Base-by-base conservation (phyloP, 495 filamentous ascomycete species). In the Podospora fimiseda region DNA sequence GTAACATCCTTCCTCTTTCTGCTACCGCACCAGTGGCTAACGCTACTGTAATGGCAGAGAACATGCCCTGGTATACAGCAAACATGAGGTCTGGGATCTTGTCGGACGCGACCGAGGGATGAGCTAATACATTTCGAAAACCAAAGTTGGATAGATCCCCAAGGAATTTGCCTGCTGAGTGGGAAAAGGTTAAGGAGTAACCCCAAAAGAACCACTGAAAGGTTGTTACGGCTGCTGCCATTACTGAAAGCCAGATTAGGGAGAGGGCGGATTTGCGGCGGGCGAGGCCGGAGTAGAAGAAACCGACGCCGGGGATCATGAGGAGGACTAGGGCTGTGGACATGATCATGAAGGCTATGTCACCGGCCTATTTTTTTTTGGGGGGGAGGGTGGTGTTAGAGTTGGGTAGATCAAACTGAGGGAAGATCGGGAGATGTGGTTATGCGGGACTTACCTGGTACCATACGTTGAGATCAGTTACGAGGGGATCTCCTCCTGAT, bases 151-250 rank as follows among this genome's bases (percentile, higher is more conserved):
- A 66, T 13, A 97, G 71, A 60, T 90, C 76, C 33, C 92, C 92
- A 58, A 97, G 88, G 69, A 79, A 97, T 27, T 70, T 81, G 33
- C 88, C 87, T 8, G 88, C 90, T 2, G 79, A 72, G 65, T 94
- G 88, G n/a, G 88, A 94, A 71, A 96, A 97, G 33, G 90, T 81
- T 24, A 97, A 74, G 3, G 89, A 94, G 66, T 91, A 96, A 27
- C 92, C 92, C 92, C 91, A 96, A 78, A 96, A 95, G 76, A 96
- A 97, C 91, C 92, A 97, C 70, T 96, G 90, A 72, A 97, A 94
- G 18, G 83, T 86, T 9, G 90, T 84, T 42, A 97, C 86, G 18
- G 87, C 92, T 18, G 86, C 82, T 16, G 89, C 84, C 89, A 96
- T 95, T 64, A 96, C 79, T 19, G 90, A 95, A 21, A 95, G 82